Evolutionary conservation across 352 stramenopile genomes (phyloP).

Genomic region (Pilasporangium apinafurcum): DNA sequence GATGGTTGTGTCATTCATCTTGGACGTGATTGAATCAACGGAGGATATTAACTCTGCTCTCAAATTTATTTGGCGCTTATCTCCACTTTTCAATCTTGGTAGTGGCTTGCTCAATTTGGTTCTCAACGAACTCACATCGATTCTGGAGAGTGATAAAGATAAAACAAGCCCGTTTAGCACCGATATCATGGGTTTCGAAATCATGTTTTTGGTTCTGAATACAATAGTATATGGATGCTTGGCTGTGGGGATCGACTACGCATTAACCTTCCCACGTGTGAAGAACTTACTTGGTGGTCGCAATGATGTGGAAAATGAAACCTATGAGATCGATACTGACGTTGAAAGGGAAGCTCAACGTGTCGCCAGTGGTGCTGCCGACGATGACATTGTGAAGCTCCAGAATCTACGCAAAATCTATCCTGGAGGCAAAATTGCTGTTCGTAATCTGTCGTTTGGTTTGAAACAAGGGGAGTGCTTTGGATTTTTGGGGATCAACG

Average conservation of each 20-base stretch:
- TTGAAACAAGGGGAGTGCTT: conserved; percentile 88
- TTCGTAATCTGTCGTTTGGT: conserved; percentile 79
- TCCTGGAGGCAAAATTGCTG: conserved; percentile 71
- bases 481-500: conserved; percentile 88
- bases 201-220: conserved; percentile 36
- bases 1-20: conserved; percentile 46
- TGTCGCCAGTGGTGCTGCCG: not conserved
- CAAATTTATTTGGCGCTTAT: conserved; percentile 59
- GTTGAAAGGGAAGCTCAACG: conserved; percentile 5
- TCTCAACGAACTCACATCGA: conserved; percentile 36
- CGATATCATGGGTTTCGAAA: conserved; percentile 54
- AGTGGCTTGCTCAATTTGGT: conserved; percentile 55
- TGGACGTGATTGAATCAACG: conserved; percentile 44
- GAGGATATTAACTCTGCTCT: conserved; percentile 31
- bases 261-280: conserved; percentile 56
- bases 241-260: conserved; percentile 43
- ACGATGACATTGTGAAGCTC: conserved; percentile 18
- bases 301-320: conserved; percentile 13
- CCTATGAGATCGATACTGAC: conserved; percentile 1
- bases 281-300: conserved; percentile 26
- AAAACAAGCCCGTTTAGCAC: conserved; percentile 51
- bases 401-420: conserved; percentile 58
- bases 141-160: conserved; percentile 12
- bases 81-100: conserved; percentile 56
- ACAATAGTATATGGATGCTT: conserved; percentile 12